Evolutionary conservation across 2,329 filamentous ascomycete genomes (phyloP), one percentile per base, ranked within the genome.

Genomic region (Aspergillus clavatus): DNA sequence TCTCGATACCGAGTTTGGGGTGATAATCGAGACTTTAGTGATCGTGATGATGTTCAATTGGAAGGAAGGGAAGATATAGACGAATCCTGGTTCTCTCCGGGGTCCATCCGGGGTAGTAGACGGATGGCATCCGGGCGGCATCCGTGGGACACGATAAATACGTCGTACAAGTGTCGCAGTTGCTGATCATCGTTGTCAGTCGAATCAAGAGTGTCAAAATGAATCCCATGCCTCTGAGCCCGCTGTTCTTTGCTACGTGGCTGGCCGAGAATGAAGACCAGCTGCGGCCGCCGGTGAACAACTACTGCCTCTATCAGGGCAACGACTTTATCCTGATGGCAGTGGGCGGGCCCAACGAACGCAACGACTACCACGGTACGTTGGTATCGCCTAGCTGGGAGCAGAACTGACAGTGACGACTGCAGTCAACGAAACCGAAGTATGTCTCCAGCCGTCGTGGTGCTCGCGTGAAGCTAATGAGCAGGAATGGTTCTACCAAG

Each of bases 401-500:
- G 3, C 12, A 27, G 8, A 5, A 24, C 4, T 3, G n/a, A 27
- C 8, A 7, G 7, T 19, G 19, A 40, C 26, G 19, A 5, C 19
- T 12, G 2, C 8, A 53, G 48, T 52, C 16, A 52, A 53, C 24
- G 38, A 51, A 36, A 51, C 50, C 31, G 47, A 54, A 29, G 48
- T 50, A 50, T 4, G 23, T 18, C n/a, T n/a, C n/a, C n/a, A n/a
- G n/a, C n/a, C n/a, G n/a, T n/a, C n/a, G n/a, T n/a, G n/a, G n/a
- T n/a, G n/a, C n/a, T n/a, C n/a, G n/a, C n/a, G n/a, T n/a, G n/a
- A n/a, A n/a, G n/a, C 10, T 24, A n/a, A 29, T 16, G 5, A 16
- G n/a, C 26, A 51, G 48, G 50, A 55, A 45, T 55, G 52, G 50
- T 55, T 55, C 46, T 55, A 53, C 27, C 52, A 55, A 36, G 43